phyloP scores from a whole-genome alignment of 768 basidiomycete genomes.

The Collybiopsis luxurians region DNA sequence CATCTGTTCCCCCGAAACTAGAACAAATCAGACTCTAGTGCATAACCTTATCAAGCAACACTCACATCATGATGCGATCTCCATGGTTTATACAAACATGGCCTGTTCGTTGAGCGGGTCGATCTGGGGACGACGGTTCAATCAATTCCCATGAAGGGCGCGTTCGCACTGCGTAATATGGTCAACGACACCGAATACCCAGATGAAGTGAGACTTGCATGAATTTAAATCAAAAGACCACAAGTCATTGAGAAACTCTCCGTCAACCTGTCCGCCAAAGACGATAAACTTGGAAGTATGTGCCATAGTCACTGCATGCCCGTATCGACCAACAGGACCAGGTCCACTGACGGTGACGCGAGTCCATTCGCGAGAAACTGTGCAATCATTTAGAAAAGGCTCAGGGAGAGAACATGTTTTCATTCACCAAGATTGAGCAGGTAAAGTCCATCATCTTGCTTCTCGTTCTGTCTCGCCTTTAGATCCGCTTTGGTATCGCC shows the following conservation, averaged over 20 bases:
- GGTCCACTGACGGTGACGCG: conserved; percentile 74
- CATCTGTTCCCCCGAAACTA: conserved; percentile 97
- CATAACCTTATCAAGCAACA: conserved; percentile 15
- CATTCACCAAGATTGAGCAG: conserved; percentile 89
- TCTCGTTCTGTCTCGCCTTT: conserved; percentile 58
- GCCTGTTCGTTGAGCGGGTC: conserved; percentile 84
- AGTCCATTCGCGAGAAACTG: conserved; percentile 96
- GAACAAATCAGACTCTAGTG: conserved; percentile 12
- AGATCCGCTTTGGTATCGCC: conserved; percentile 89
- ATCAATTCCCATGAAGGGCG: conserved; percentile 81
- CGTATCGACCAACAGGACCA: conserved; percentile 87
- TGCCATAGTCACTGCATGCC: conserved; percentile 92
- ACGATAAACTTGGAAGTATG: conserved; percentile 85
- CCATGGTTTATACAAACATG: conserved; percentile 84
- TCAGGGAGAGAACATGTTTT: background rate
- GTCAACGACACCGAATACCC: conserved; percentile 1
- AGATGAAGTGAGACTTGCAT: conserved; percentile 47
- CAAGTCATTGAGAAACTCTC: conserved; percentile 90
- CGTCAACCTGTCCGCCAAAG: conserved; percentile 96
- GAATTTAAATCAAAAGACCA: conserved; percentile 97
- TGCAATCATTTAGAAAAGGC: background rate
- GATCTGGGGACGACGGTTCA: conserved; percentile 56
- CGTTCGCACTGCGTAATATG: conserved; percentile 62
- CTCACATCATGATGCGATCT: conserved; percentile 83
- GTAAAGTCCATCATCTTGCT: conserved; percentile 91